These are phyloP conservation scores for Hemileccinum rubropunctum DNA, from an alignment of 768 basidiomycete genomes.

Conservation along the genomic window DNA sequence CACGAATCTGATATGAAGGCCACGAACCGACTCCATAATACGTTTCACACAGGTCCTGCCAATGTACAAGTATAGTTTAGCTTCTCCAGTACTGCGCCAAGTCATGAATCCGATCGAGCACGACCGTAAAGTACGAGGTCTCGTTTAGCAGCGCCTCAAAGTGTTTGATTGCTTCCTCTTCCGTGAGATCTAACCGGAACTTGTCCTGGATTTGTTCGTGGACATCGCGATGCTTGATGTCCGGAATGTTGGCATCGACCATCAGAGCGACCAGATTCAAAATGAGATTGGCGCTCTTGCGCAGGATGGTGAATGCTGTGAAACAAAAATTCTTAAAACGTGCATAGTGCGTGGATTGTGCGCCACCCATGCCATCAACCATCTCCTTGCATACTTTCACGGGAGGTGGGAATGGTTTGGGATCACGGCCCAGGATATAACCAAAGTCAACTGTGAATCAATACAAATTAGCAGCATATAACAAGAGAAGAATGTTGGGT, in stretches of 20 bases:
- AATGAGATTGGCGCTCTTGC: slow-evolving; percentile 96
- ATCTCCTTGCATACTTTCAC: slow-evolving; percentile 99
- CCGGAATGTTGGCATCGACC: slow-evolving; percentile 97
- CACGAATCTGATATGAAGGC: no score
- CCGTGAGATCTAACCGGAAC: slow-evolving; percentile 89
- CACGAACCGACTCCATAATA: neutral
- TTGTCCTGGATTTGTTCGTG: slow-evolving; percentile 94
- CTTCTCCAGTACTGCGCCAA: slow-evolving; percentile 88
- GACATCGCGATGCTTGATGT: slow-evolving; percentile 89
- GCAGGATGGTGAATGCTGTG: slow-evolving; percentile 94
- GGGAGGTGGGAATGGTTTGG: slow-evolving; percentile 95
- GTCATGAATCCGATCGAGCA: slow-evolving; percentile 92
- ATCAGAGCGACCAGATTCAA: slow-evolving; percentile 94
- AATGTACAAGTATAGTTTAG: slow-evolving; percentile 29
- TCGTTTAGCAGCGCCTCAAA: slow-evolving; percentile 93
- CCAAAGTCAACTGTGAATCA: slow-evolving; percentile 84
- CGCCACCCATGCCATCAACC: slow-evolving; percentile 99
- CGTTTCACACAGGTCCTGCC: slow-evolving; percentile 2
- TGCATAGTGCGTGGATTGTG: slow-evolving; percentile 90
- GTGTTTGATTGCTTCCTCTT: slow-evolving; percentile 97
- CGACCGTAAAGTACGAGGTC: slow-evolving; percentile 89
- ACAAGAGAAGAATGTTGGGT: neutral
- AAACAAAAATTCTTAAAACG: slow-evolving; percentile 97
- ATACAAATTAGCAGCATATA: slow-evolving; percentile 8
- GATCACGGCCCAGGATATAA: slow-evolving; percentile 95